Conservation (phyloP, 2,329 filamentous ascomycete species). For the Cladosporium sphaerospermum region DNA sequence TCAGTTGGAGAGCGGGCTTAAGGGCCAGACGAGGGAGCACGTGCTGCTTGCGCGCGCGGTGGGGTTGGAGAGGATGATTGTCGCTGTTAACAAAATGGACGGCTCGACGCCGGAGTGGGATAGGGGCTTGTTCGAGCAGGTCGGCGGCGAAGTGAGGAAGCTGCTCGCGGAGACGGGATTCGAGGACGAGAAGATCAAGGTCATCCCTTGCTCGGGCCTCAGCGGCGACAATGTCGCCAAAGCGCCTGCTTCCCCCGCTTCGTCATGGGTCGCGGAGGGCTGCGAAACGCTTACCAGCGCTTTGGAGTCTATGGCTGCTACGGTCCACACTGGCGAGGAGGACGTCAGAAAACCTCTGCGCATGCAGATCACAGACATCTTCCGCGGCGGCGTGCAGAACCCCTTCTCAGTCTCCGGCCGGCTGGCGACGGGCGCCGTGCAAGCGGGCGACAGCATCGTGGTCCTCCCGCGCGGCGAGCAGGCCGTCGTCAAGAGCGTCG, state of each 20-base stretch:
- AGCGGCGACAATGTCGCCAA: slow-evolving; percentile 78
- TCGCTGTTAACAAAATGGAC: slow-evolving; percentile 95
- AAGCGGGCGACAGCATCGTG: slow-evolving; percentile 73
- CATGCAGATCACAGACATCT: slow-evolving; percentile 82
- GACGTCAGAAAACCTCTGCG: slow-evolving; percentile 73
- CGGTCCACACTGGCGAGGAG: slow-evolving; percentile 32
- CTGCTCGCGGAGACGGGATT: slow-evolving; percentile 83
- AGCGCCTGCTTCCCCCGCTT: slow-evolving; percentile 44
- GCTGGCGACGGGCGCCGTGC: slow-evolving; percentile 75
- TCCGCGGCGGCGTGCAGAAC: slow-evolving; percentile 70
- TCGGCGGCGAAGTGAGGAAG: slow-evolving; percentile 71
- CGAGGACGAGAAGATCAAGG: slow-evolving; percentile 70
- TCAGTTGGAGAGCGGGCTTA: slow-evolving; percentile 87
- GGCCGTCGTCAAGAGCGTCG: slow-evolving; percentile 73
- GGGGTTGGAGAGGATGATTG: slow-evolving; percentile 79
- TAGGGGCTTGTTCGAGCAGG: slow-evolving; percentile 74
- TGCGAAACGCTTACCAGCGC: slow-evolving; percentile 69
- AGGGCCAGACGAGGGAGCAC: slow-evolving; percentile 91
- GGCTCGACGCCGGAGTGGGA: slow-evolving; percentile 66
- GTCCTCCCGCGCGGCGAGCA: slow-evolving; percentile 76
- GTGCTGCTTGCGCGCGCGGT: slow-evolving; percentile 83
- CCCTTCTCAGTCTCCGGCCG: slow-evolving; percentile 81
- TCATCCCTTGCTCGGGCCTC: slow-evolving; percentile 84
- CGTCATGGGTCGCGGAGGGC: slow-evolving; percentile 65
- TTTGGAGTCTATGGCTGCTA: slow-evolving; percentile 60